phyloP scores from a whole-genome alignment of 345 rosid genomes.

The Gossypioides kirkii region DNA sequence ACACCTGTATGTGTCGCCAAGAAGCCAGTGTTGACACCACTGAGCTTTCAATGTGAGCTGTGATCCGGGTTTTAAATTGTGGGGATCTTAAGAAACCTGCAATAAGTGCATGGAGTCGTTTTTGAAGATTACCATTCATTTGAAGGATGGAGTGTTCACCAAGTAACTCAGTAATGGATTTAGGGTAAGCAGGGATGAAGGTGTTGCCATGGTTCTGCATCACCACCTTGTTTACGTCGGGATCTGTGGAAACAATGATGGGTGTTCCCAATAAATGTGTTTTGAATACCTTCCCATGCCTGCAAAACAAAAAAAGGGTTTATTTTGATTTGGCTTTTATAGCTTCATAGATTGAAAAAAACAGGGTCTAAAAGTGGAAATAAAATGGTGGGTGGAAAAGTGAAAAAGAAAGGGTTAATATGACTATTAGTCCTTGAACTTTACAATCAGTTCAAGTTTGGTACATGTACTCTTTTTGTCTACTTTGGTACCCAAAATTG shows the following conservation, averaged over 20 bases:
- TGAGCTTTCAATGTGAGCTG: constrained; percentile 49
- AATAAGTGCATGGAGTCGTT: constrained; percentile 66
- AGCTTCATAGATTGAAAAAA: neutral
- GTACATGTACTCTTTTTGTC: too few relatives aligned
- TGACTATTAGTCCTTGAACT: too few relatives aligned
- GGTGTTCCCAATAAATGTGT: constrained; percentile 91
- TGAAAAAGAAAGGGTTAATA: neutral
- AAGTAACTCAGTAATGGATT: constrained; percentile 62
- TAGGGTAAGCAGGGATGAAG: constrained; percentile 88
- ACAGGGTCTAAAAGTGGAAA: neutral
- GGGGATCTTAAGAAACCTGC: constrained; percentile 87
- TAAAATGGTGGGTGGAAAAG: neutral
- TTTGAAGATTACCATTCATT: constrained; percentile 68
- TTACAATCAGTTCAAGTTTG: too few relatives aligned
- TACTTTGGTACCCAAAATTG: too few relatives aligned
- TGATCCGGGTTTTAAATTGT: constrained; percentile 57
- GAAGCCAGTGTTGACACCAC: constrained; percentile 51
- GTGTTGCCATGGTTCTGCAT: constrained; percentile 72
- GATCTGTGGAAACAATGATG: constrained; percentile 86
- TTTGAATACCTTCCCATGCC: constrained; percentile 85
- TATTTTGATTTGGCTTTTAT: neutral
- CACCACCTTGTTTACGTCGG: constrained; percentile 85
- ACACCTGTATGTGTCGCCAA: constrained; percentile 45
- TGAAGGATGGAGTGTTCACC: constrained; percentile 81
- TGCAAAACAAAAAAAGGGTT: constrained; percentile 10